These are phyloP conservation scores for Lenwebbia sp. DNA, from an alignment of 345 rosid genomes.

Conservation along the genomic window DNA sequence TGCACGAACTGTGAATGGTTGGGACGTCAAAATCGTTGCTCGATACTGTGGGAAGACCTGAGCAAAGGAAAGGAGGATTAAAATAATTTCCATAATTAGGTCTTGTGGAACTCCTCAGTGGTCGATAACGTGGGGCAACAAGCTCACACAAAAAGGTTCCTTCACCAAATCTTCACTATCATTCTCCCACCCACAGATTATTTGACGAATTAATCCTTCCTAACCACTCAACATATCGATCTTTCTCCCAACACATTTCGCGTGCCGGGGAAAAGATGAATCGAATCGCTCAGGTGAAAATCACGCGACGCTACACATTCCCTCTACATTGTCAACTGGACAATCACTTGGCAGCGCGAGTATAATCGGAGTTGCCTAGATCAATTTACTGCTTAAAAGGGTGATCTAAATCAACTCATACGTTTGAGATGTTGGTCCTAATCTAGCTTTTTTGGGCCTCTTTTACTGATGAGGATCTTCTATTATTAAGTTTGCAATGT, in stretches of 20 bases:
- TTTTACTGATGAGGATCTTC: neutral
- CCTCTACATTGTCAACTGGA: neutral
- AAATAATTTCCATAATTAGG: neutral
- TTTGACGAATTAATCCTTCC: neutral
- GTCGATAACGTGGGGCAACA: neutral
- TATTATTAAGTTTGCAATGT: neutral
- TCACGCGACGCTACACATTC: neutral
- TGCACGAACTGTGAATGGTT: constrained; percentile 16
- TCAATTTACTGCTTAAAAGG: neutral
- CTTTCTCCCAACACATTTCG: neutral
- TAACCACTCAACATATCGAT: neutral
- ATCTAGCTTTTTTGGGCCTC: neutral
- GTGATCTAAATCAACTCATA: neutral
- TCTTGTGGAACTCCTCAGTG: neutral
- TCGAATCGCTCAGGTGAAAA: neutral
- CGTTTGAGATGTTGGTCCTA: neutral
- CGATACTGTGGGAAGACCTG: neutral
- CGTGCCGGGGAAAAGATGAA: neutral
- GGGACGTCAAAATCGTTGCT: constrained; percentile 46
- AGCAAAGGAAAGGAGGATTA: neutral
- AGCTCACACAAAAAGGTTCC: neutral
- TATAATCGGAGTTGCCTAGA: neutral
- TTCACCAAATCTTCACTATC: neutral
- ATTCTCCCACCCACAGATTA: neutral
- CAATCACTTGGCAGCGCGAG: neutral